These are phyloP conservation scores for Quercus variabilis DNA, from an alignment of 306 rosid genomes.

Conservation along the genomic window DNA sequence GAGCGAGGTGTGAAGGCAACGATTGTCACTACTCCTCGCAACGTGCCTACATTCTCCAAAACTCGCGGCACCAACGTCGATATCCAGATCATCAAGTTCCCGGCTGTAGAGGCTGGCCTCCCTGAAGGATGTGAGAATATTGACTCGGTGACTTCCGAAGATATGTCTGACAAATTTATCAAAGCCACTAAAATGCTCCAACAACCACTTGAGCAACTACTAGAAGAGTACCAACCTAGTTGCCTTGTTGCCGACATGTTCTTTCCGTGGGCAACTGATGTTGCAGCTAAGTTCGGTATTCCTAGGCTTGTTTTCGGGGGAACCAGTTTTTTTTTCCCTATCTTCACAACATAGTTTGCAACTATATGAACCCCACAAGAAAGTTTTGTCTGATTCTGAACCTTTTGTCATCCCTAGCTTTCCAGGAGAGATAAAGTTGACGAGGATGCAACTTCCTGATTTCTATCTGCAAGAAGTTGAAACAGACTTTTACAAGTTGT, in stretches of 20 bases:
- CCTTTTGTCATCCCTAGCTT: conserved; percentile 25
- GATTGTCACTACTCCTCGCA: no score
- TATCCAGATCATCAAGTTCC: conserved; percentile 22
- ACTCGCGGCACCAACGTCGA: not conserved
- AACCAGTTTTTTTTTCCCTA: conserved; percentile 13
- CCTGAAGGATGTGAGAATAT: conserved; percentile 31
- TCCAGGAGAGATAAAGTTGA: conserved; percentile 28
- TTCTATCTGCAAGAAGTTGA: not conserved
- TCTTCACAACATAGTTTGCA: not conserved
- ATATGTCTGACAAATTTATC: not conserved
- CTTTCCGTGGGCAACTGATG: conserved; percentile 32
- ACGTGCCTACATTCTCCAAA: no score
- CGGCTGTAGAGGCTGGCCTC: conserved; percentile 14
- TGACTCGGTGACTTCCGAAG: not conserved
- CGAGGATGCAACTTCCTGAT: conserved; percentile 12
- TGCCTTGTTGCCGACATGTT: conserved; percentile 27
- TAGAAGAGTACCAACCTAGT: conserved; percentile 18
- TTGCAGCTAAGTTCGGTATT: conserved; percentile 27
- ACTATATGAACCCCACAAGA: conserved; percentile 13
- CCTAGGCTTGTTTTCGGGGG: conserved; percentile 34
- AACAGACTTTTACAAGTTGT: not conserved
- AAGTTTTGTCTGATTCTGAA: conserved; percentile 17
- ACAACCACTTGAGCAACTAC: conserved; percentile 8
- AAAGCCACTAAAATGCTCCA: not conserved
- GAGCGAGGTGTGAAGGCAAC: no score